Evolutionary conservation across 495 filamentous ascomycete genomes (phyloP).

Genomic region (Hypomontagnella monticulosa): DNA sequence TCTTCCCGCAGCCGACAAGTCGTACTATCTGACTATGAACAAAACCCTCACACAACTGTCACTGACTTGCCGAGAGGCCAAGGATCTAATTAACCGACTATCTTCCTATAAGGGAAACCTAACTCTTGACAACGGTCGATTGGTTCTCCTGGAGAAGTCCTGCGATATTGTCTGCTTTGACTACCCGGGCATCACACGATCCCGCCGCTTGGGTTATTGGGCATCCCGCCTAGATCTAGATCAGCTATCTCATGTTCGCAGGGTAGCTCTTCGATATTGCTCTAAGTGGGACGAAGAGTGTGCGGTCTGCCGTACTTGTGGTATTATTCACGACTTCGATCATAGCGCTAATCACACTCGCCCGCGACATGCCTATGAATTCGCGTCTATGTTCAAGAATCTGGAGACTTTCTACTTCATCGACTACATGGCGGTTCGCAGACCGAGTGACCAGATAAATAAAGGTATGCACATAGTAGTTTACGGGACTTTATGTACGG

Average conservation of each 20-base stretch:
- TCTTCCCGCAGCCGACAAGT: constrained; percentile 36
- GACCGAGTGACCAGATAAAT: constrained; percentile 17
- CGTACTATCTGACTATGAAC: constrained; percentile 40
- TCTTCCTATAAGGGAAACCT: constrained; percentile 26
- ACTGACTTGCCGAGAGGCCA: constrained; percentile 38
- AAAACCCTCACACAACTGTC: constrained; percentile 37
- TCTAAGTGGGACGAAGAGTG: constrained; percentile 44
- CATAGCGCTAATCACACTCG: constrained; percentile 33
- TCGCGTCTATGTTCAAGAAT: constrained; percentile 47
- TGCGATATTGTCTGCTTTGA: constrained; percentile 47
- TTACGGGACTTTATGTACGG: background rate
- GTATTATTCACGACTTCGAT: constrained; percentile 28
- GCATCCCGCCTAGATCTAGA: constrained; percentile 37
- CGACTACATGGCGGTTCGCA: constrained; percentile 45
- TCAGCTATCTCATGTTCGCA: constrained; percentile 42
- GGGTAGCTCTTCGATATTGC: constrained; percentile 46
- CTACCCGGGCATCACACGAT: constrained; percentile 35
- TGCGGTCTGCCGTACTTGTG: constrained; percentile 40
- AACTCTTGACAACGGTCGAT: constrained; percentile 35
- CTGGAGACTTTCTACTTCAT: constrained; percentile 48
- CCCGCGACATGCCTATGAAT: constrained; percentile 45
- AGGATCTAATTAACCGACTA: constrained; percentile 23
- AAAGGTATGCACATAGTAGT: constrained; percentile 25
- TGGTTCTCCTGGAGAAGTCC: constrained; percentile 38
- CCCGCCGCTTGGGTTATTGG: constrained; percentile 33